A percentile compares a stretch with the other conserved stretches of the same genome.
Conservation (phyloP, 805 yeast species). For the Teunomyces funiuensis region DNA sequence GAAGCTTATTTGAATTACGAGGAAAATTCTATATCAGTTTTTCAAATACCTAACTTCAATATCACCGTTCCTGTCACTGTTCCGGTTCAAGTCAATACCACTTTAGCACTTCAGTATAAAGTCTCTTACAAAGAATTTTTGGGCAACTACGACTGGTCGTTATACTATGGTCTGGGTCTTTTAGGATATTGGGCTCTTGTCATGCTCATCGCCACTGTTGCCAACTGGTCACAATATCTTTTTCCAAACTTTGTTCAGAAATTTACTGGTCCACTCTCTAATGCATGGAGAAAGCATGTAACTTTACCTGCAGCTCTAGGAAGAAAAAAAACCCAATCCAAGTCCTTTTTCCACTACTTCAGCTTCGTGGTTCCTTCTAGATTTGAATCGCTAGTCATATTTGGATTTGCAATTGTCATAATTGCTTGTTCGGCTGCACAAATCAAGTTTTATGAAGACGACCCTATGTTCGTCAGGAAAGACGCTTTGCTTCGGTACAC, state of each 20-base stretch:
- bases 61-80: background rate
- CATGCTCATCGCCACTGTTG: slow-evolving; percentile 31
- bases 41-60: slow-evolving; percentile 1
- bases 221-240: slow-evolving; percentile 23
- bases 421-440: slow-evolving; percentile 23
- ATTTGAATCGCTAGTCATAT: slow-evolving; percentile 28
- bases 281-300: slow-evolving; percentile 16
- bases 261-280: slow-evolving; percentile 17
- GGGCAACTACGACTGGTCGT: slow-evolving; percentile 22
- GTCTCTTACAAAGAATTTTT: slow-evolving; percentile 15
- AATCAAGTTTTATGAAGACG: slow-evolving; percentile 26
- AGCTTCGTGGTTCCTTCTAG: slow-evolving; percentile 33
- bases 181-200: slow-evolving; percentile 32
- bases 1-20: slow-evolving; percentile 1
- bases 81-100: slow-evolving; percentile 24
- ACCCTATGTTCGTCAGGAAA: slow-evolving; percentile 32
- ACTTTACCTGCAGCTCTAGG: slow-evolving; percentile 17
- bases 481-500: slow-evolving; percentile 22
- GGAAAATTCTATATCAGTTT: background rate
- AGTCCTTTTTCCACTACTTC: slow-evolving; percentile 12
- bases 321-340: slow-evolving; percentile 3
- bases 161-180: slow-evolving; percentile 20
- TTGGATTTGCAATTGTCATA: slow-evolving; percentile 20
- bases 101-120: slow-evolving; percentile 11
- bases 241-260: slow-evolving; percentile 19